Evolutionary conservation across 768 basidiomycete genomes (phyloP).

Genomic region (Pleurotus giganteus): DNA sequence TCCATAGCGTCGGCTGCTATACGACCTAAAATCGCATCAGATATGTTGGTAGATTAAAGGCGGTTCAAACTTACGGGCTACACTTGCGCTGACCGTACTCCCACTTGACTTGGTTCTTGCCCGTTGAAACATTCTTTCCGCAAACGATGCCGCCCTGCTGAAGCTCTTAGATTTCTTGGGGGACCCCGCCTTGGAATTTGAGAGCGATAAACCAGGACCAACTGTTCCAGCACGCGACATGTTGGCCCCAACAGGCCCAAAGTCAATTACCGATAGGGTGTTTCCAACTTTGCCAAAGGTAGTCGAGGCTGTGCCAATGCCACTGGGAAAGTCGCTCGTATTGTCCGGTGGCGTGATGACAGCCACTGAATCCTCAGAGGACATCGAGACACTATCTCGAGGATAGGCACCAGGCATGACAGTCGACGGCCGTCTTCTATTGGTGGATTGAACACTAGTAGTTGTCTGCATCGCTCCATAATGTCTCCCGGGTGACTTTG

Average conservation of each 20-base stretch:
- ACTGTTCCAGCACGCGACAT: conserved; percentile 21
- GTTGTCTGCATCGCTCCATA: conserved; percentile 49
- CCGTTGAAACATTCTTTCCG: conserved; percentile 57
- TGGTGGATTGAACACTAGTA: conserved; percentile 34
- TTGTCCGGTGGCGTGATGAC: conserved; percentile 59
- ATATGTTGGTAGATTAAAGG: background rate
- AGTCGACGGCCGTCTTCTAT: conserved; percentile 17
- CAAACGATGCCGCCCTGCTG: conserved; percentile 55
- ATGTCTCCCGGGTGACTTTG: conserved; percentile 51
- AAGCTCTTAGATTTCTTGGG: conserved; percentile 50
- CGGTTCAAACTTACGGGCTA: conserved; percentile 37
- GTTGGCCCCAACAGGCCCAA: conserved; percentile 23
- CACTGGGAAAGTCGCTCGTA: conserved; percentile 29
- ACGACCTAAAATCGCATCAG: conserved; percentile 2
- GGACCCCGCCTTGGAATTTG: conserved; percentile 29
- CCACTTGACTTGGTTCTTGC: conserved; percentile 51
- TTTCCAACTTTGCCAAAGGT: conserved; percentile 15
- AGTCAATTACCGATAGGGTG: conserved; percentile 29
- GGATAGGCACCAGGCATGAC: conserved; percentile 38
- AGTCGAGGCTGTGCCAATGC: background rate
- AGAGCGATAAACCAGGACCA: background rate
- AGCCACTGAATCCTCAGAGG: conserved; percentile 63
- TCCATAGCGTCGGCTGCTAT: background rate
- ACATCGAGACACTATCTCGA: conserved; percentile 58
- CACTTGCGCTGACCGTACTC: conserved; percentile 38